Percentiles rank a stretch among this genome's conserved stretches.
Conservation (phyloP, 352 stramenopile species). For the Globisporangium nagaii region DNA sequence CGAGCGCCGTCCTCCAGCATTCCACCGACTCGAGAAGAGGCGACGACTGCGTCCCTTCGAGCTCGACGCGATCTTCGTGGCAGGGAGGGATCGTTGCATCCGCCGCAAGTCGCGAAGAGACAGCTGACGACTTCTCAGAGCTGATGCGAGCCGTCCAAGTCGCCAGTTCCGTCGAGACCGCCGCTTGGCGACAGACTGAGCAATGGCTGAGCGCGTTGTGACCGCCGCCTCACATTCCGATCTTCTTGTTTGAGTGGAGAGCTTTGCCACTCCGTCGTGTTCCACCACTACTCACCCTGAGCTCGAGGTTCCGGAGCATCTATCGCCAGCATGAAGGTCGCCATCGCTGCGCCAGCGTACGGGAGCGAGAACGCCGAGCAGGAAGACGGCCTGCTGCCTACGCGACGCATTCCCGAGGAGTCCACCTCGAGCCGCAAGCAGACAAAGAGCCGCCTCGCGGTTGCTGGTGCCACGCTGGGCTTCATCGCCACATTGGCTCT, state of each 20-base stretch:
- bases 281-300: no score
- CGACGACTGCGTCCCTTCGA: not conserved
- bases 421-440: constrained; percentile 24
- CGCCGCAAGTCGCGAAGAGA: no score
- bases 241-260: not conserved
- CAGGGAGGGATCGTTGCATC: no score
- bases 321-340: not conserved
- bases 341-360: not conserved
- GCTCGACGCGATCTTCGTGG: not conserved
- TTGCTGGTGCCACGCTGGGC: constrained; percentile 29
- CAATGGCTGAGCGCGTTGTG: no score
- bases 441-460: constrained; percentile 32
- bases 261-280: not conserved
- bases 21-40: no score
- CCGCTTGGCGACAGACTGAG: no score
- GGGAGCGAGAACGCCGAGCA: not conserved
- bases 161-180: not conserved
- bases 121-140: not conserved
- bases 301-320: not conserved
- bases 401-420: not conserved
- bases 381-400: not conserved
- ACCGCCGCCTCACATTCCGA: no score
- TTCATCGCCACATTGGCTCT: constrained; percentile 32
- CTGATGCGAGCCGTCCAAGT: not conserved
- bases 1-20: no score